Evolutionary conservation across 2,329 filamentous ascomycete genomes (phyloP).

Genomic region (Ceratocystis alfenasii): DNA sequence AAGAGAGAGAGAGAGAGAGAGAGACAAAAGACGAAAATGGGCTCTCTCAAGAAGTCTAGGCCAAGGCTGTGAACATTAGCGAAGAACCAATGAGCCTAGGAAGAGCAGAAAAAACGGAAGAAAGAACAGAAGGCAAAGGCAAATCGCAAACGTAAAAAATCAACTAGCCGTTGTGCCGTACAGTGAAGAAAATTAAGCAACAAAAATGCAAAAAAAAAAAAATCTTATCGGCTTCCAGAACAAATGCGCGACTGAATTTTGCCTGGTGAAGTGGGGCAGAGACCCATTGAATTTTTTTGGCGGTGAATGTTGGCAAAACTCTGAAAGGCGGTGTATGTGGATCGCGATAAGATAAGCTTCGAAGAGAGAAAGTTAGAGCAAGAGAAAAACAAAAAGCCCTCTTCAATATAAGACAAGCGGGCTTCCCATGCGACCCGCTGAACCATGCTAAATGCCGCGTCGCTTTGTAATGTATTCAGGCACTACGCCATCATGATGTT

Average conservation of each 20-base stretch:
- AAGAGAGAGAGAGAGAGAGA: not conserved
- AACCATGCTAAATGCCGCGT: too few species aligned
- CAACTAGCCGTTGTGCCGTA: not conserved
- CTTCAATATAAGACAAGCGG: too few species aligned
- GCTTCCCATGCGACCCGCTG: too few species aligned
- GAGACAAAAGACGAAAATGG: not conserved
- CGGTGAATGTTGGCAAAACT: constrained; percentile 36
- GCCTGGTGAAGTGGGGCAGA: constrained; percentile 18
- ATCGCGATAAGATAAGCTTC: constrained; percentile 10
- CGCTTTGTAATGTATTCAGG: too few species aligned
- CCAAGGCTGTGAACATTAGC: not conserved
- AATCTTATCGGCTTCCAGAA: not conserved
- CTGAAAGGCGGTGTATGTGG: constrained; percentile 11
- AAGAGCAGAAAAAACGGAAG: not conserved
- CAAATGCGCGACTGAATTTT: constrained; percentile 17
- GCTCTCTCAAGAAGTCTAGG: not conserved
- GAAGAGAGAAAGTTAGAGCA: not conserved
- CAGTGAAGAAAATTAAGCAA: not conserved
- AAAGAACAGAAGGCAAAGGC: not conserved
- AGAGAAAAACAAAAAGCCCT: not conserved
- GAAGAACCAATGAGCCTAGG: not conserved
- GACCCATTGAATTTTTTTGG: constrained; percentile 33
- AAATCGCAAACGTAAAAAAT: not conserved
- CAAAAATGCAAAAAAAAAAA: constrained; percentile 10
- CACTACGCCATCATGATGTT: too few species aligned